Evolutionary conservation across 2,329 filamentous ascomycete species (phyloP), one percentile per base, ranked within the genome.

Genomic region (Metarhizium rileyi): DNA sequence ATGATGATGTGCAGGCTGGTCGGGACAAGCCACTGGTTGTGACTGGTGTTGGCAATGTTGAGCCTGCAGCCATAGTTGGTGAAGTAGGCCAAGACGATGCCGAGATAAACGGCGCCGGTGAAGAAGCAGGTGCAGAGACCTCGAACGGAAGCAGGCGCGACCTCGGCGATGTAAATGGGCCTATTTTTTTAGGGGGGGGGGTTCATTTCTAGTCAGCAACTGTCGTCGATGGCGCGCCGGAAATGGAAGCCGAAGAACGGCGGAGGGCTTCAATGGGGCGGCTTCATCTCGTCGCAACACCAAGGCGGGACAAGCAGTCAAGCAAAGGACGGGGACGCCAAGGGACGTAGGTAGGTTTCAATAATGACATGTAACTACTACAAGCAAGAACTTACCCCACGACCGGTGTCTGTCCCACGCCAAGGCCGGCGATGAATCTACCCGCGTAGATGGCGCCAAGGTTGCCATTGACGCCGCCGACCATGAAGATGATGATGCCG

Each of bases 81-180:
- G 59, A 89, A 90, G 68, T 90, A 91, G 8, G 84, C 85, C 16
- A 90, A 72, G 58, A 90, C 84, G 53, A 90, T 87, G 23, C 86
- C 87, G 48, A 87, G 66, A 60, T 90, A 90, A 22, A 90, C 86
- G 46, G 68, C 67, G 3, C 70, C 70, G 8, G 68, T 72, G 59
- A 72, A 72, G 58, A 70, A 66, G 52, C 69, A 84, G 2, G 86
- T 87, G 61, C 84, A 89, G 22, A 90, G 77, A 55, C 87, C 85
- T 49, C 85, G 78, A 51, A 87, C 73, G 1, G 80, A 77, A 2
- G 81, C 78, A 0, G 85, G 84, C 0, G 84, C 77, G 36, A 86
- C 81, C 65, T 89, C 85, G 4, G 84, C 82, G 26, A 89, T 78
- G 63, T 88, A 89, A 2, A 87, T 76, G 0, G 85, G 84, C 0